These are phyloP conservation scores for Chlorella sorokiniana DNA, from an alignment of 139 green algal species.

Conservation along the genomic window DNA sequence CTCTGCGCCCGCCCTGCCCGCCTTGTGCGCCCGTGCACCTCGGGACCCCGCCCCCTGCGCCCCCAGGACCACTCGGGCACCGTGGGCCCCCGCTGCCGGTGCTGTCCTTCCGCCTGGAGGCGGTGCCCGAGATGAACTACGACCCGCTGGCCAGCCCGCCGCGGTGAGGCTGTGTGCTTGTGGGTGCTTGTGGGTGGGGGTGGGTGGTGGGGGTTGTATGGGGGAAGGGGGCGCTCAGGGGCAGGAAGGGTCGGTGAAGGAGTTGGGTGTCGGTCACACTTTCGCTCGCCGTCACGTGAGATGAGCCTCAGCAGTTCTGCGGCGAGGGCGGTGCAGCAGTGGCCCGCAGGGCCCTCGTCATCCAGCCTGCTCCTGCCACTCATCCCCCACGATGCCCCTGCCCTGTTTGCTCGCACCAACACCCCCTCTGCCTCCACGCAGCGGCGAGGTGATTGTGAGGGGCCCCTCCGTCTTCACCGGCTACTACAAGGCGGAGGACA, in stretches of 20 bases:
- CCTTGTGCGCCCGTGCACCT: neutral
- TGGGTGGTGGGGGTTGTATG: neutral
- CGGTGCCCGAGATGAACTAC: slow-evolving; percentile 92
- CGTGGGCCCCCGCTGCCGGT: slow-evolving; percentile 80
- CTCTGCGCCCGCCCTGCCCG: too few species aligned
- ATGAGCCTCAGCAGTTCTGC: too few species aligned
- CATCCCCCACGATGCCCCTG: neutral
- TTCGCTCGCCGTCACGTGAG: too few species aligned
- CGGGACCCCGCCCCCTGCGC: neutral
- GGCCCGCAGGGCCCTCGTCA: too few species aligned
- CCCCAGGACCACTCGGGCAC: slow-evolving; percentile 65
- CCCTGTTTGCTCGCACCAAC: neutral
- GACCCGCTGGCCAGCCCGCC: slow-evolving; percentile 69
- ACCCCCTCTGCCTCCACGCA: neutral
- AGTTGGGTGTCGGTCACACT: too few species aligned
- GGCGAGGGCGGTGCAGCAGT: too few species aligned
- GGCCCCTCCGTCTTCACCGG: slow-evolving; percentile 84
- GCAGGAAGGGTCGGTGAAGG: too few species aligned
- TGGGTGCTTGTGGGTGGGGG: neutral
- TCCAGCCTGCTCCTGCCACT: neutral
- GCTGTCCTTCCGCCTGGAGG: slow-evolving; percentile 82
- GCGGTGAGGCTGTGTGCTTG: too few species aligned
- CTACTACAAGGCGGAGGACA: slow-evolving; percentile 91
- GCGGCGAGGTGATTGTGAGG: slow-evolving; percentile 74
- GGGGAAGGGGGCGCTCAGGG: too few species aligned